A percentile compares a stretch with the other conserved stretches of the same genome.
Conservation (phyloP, 495 filamentous ascomycete species). For the Lindgomyces ingoldianus region DNA sequence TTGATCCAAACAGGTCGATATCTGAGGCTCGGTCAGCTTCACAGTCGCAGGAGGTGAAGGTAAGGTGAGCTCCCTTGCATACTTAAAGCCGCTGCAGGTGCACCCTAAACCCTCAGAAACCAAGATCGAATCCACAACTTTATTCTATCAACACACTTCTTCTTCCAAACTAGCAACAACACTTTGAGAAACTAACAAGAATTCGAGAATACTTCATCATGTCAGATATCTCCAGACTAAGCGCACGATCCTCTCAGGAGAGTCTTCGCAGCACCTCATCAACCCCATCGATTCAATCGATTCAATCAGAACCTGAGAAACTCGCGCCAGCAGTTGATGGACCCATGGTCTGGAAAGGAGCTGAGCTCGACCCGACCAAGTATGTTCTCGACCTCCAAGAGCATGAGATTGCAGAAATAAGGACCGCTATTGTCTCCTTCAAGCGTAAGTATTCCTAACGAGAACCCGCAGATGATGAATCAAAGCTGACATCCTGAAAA, state of each 20-base stretch:
- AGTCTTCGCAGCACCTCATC: slow-evolving; percentile 21
- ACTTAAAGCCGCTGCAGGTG: background rate
- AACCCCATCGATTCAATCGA: slow-evolving; percentile 9
- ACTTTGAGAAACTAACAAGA: background rate
- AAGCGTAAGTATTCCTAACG: slow-evolving; percentile 22
- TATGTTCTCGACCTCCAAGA: slow-evolving; percentile 22
- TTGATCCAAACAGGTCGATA: background rate
- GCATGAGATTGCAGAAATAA: slow-evolving; percentile 22
- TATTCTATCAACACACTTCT: background rate
- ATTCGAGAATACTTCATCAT: slow-evolving; percentile 11
- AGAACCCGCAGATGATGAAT: background rate
- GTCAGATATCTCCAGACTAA: slow-evolving; percentile 16
- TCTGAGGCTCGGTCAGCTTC: slow-evolving; percentile 33
- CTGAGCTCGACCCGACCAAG: slow-evolving; percentile 8
- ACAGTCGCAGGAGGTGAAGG: background rate
- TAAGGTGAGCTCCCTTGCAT: background rate
- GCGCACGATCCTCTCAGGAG: slow-evolving; percentile 21
- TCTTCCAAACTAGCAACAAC: background rate
- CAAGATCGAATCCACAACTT: background rate
- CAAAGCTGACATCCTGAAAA: background rate
- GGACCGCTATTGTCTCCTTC: slow-evolving; percentile 26
- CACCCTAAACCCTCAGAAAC: background rate
- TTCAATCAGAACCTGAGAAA: no score
- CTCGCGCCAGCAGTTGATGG: slow-evolving; percentile 25
- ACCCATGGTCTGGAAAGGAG: slow-evolving; percentile 32